A percentile compares a stretch with the other conserved stretches of the same genome.
Conservation (phyloP, 2,329 filamentous ascomycete species). For the Trichophyton rubrum region DNA sequence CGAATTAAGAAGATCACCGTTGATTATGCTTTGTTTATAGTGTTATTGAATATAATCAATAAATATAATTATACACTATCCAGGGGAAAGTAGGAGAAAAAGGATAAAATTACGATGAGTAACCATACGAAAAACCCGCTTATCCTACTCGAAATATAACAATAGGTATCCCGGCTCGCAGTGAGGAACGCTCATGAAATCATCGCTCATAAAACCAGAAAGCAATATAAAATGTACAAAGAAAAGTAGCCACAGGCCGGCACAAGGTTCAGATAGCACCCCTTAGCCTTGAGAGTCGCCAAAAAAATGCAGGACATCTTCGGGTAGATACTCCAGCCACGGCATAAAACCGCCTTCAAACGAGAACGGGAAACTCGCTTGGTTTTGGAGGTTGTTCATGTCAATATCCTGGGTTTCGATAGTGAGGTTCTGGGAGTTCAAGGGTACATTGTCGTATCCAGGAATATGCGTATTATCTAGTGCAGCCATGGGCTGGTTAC, state of each 20-base stretch:
- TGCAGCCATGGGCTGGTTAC: not conserved
- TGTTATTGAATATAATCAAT: not conserved
- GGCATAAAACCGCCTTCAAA: conserved; percentile 51
- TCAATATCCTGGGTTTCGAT: conserved; percentile 69
- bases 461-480: not conserved
- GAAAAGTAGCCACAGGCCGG: not conserved
- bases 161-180: not conserved
- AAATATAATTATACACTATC: not conserved
- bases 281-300: conserved; percentile 24
- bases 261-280: not conserved
- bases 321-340: conserved; percentile 63
- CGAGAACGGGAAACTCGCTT: conserved; percentile 27
- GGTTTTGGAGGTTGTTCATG: conserved; percentile 47
- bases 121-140: not conserved
- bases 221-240: not conserved
- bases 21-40: too few species aligned
- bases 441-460: not conserved
- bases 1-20: too few species aligned
- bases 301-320: conserved; percentile 49
- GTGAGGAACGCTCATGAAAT: not conserved
- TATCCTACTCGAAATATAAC: not conserved
- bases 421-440: conserved; percentile 21
- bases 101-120: not conserved
- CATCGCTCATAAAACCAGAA: conserved; percentile 1
- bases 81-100: not conserved